Conservation (phyloP, 495 filamentous ascomycete genomes). For the Aspergillus cavernicola region DNA sequence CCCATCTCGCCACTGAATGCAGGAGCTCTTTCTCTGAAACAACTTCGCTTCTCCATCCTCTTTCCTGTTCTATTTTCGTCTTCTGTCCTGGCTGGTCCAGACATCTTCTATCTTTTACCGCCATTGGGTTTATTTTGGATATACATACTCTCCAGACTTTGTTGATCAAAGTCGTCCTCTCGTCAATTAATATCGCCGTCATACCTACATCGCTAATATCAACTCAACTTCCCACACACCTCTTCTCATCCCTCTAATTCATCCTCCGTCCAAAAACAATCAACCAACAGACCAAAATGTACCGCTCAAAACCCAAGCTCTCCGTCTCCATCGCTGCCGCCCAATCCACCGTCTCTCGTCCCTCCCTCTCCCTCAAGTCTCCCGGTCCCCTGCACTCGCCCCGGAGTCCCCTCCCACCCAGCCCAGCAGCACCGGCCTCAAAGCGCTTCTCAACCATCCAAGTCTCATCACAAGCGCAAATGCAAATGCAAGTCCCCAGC, state of each 20-base stretch:
- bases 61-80: conserved; percentile 1
- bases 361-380: conserved; percentile 41
- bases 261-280: not conserved
- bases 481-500: conserved; percentile 17
- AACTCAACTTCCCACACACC: not conserved
- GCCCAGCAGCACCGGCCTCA: conserved; percentile 38
- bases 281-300: conserved; percentile 5
- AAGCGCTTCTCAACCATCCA: conserved; percentile 43
- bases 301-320: conserved; percentile 41
- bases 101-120: conserved; percentile 8
- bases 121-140: conserved; percentile 8
- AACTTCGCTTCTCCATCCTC: conserved; percentile 5
- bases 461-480: conserved; percentile 29
- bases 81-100: conserved; percentile 13
- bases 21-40: conserved; percentile 11
- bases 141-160: not conserved
- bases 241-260: not conserved
- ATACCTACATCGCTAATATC: not conserved
- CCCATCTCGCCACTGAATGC: conserved; percentile 1
- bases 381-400: conserved; percentile 31
- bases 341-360: conserved; percentile 28
- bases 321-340: conserved; percentile 45
- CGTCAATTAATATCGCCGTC: not conserved
- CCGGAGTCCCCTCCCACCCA: conserved; percentile 45
- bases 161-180: conserved; percentile 11